Evolutionary conservation across 2,329 filamentous ascomycete genomes (phyloP), one percentile per base, ranked within the genome.

Genomic region (Trichophyton simii): DNA sequence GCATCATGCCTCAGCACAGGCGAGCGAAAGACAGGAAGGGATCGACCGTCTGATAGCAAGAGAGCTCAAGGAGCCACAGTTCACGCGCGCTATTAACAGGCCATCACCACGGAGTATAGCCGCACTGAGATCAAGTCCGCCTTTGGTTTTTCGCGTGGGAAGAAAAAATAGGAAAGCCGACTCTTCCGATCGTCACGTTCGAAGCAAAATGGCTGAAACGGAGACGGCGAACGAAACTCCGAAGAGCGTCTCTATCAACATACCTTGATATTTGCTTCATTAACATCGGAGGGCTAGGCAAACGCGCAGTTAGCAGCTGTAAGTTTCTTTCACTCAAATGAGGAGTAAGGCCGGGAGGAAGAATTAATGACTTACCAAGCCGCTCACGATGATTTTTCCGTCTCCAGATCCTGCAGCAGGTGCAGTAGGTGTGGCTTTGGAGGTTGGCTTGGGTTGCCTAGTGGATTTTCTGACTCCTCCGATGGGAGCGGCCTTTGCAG

Each of bases 211-310:
- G 55, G 41, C 72, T 69, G 73, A 68, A 76, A 71, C 75, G 70
- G 74, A 79, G 73, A 78, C 79, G 83, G 83, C 85, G 84, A 87
- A 82, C 78, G 82, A 85, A 86, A 82, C 84, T 85, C 41, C 84
- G 82, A 82, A 80, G 84, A 62, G 60, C 64, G 83, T 86, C 86
- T 87, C 87, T 84, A 86, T 91, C 88, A 91, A 99, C 94, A 95
- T 99, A 99, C 94, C 94, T 99, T 97, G 81, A 99, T 95, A 86
- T 95, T 89, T 80, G 80, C 81, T 83, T 97, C 92, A 79, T 86
- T 89, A 77, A 99, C 91, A 85, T 99, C 94, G 81, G 87, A 86
- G 76, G 94, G 94, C 90, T 97, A 68, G 38, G 15, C 61, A 18
- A 28, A 58, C 76, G 18, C 6, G 58, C n/a, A 38, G 11, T 88